These are phyloP conservation scores for Kwoniella pini DNA, from an alignment of 768 basidiomycete genomes.

Conservation along the genomic window DNA sequence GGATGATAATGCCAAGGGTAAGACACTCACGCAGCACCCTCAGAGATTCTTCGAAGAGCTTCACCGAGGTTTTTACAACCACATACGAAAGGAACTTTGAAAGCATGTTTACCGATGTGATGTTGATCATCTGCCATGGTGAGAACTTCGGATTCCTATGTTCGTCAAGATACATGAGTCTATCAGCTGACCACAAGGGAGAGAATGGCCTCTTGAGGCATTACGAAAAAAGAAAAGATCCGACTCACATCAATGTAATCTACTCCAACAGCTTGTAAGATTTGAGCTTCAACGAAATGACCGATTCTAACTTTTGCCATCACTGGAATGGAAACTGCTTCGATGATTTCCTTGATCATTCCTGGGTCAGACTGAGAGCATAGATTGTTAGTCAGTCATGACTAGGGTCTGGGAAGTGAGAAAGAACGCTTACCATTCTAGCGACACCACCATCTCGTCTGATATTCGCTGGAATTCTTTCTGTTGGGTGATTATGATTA, in stretches of 20 bases:
- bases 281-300: slow-evolving; percentile 98
- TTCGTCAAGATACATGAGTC: no score
- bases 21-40: slow-evolving; percentile 74
- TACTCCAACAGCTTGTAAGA: slow-evolving; percentile 87
- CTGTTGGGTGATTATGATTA: no score
- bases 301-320: slow-evolving; percentile 91
- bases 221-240: not conserved
- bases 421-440: slow-evolving; percentile 70
- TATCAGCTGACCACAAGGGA: not conserved
- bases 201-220: no score
- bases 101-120: slow-evolving; percentile 94
- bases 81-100: slow-evolving; percentile 91
- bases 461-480: slow-evolving; percentile 94
- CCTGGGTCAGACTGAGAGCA: slow-evolving; percentile 72
- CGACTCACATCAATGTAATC: slow-evolving; percentile 66
- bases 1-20: not conserved
- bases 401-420: not conserved
- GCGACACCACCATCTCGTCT: slow-evolving; percentile 89
- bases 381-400: not conserved
- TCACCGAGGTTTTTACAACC: slow-evolving; percentile 94
- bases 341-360: slow-evolving; percentile 95
- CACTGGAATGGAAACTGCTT: slow-evolving; percentile 92
- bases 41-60: slow-evolving; percentile 91
- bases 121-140: slow-evolving; percentile 95
- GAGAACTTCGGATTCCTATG: slow-evolving; percentile 64